Conservation (phyloP, 116 monocot genomes). For the Posidonia oceanica region DNA sequence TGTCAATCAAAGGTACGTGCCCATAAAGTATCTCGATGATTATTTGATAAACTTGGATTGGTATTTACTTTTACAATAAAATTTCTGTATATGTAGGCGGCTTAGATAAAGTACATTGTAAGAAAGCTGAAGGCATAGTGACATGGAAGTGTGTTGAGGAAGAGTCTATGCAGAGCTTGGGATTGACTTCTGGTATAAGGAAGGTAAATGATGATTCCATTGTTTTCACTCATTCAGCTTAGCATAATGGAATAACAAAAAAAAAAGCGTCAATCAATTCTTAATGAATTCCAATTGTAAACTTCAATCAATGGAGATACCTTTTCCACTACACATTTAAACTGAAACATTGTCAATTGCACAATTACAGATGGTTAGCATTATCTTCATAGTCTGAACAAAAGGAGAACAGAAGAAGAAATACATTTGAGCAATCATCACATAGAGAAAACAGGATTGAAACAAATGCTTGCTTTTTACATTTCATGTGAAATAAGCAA, state of each 20-base stretch:
- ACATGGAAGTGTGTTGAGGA: constrained; percentile 55
- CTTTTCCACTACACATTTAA: too few relatives aligned
- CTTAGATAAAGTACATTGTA: constrained; percentile 12
- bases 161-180: constrained; percentile 47
- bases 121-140: constrained; percentile 8
- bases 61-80: neutral
- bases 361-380: too few relatives aligned
- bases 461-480: neutral
- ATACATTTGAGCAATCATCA: too few relatives aligned
- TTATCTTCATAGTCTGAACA: too few relatives aligned
- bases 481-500: neutral
- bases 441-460: too few relatives aligned
- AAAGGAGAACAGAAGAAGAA: too few relatives aligned
- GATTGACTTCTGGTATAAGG: constrained; percentile 80
- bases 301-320: neutral
- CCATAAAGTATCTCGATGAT: neutral
- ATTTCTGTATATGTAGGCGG: constrained; percentile 25
- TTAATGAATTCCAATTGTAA: neutral
- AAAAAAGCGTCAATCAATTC: neutral
- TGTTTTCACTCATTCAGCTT: neutral
- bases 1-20: constrained; percentile 48
- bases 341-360: too few relatives aligned
- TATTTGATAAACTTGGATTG: neutral
- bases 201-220: constrained; percentile 22
- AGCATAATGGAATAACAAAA: neutral